Evolutionary conservation across 2,329 filamentous ascomycete genomes (phyloP).

Genomic region (Nothopassalora personata): DNA sequence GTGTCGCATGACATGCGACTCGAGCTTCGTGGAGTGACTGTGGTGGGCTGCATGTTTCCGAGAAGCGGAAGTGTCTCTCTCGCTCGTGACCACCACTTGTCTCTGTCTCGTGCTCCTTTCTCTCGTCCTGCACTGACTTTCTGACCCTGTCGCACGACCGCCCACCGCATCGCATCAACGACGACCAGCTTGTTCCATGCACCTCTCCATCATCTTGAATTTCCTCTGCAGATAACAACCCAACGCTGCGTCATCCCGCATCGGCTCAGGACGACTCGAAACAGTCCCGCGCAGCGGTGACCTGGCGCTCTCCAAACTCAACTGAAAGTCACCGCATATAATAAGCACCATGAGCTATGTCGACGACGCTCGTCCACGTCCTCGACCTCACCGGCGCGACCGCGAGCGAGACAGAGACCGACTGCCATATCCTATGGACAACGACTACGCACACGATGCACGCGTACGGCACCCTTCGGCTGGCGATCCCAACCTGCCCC

Average conservation of each 20-base stretch:
- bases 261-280: background rate
- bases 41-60: too few species aligned
- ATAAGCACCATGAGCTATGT: conserved; percentile 3
- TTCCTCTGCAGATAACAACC: background rate
- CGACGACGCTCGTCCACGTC: background rate
- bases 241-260: background rate
- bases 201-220: background rate
- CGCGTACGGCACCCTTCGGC: conserved; percentile 5
- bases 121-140: too few species aligned
- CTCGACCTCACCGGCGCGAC: conserved; percentile 2
- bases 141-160: background rate
- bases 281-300: background rate
- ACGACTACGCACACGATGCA: background rate
- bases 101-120: too few species aligned
- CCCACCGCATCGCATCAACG: background rate
- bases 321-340: background rate
- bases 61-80: too few species aligned
- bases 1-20: background rate
- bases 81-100: too few species aligned
- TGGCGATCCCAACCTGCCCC: conserved; percentile 17
- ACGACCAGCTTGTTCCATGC: background rate
- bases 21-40: background rate
- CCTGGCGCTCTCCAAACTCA: background rate
- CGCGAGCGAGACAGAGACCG: conserved; percentile 1
- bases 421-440: conserved; percentile 3